These are phyloP conservation scores for Leccinum insolens DNA, from an alignment of 1,284 basidiomycete genomes.

Conservation along the genomic window DNA sequence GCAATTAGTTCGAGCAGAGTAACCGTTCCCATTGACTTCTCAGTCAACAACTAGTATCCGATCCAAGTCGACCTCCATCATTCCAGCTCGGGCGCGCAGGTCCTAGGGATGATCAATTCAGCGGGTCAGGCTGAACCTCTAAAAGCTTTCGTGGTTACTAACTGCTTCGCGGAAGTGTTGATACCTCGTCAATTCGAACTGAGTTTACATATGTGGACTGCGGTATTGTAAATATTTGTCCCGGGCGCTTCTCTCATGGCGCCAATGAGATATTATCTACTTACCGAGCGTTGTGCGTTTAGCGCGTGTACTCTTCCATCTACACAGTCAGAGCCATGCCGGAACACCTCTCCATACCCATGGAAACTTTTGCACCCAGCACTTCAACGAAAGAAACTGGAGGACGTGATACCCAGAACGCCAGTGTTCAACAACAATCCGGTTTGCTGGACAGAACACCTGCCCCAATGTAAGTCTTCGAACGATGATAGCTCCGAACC, in stretches of 20 bases:
- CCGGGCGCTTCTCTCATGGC: constrained; percentile 15
- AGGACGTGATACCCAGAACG: background rate
- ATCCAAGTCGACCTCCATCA: too few species aligned
- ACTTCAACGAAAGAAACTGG: background rate
- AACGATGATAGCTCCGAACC: background rate
- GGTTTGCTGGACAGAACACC: constrained; percentile 22
- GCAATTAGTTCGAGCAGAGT: too few species aligned
- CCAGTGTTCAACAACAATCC: background rate
- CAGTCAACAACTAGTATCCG: too few species aligned
- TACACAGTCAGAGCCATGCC: constrained; percentile 14
- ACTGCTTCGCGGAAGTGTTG: background rate
- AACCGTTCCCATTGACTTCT: too few species aligned
- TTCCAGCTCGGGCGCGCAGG: too few species aligned
- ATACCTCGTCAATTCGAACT: background rate
- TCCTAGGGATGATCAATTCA: too few species aligned
- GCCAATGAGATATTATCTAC: background rate
- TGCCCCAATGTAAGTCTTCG: constrained; percentile 24
- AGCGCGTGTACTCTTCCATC: constrained; percentile 5
- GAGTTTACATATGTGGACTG: background rate
- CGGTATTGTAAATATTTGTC: constrained; percentile 6
- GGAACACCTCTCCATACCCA: constrained; percentile 23
- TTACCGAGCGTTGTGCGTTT: constrained; percentile 1
- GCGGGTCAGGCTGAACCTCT: background rate
- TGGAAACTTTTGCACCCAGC: constrained; percentile 12
- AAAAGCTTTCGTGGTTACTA: background rate